Base-by-base conservation (phyloP, 106 monocot genomes). In the Iris macrosiphon region DNA sequence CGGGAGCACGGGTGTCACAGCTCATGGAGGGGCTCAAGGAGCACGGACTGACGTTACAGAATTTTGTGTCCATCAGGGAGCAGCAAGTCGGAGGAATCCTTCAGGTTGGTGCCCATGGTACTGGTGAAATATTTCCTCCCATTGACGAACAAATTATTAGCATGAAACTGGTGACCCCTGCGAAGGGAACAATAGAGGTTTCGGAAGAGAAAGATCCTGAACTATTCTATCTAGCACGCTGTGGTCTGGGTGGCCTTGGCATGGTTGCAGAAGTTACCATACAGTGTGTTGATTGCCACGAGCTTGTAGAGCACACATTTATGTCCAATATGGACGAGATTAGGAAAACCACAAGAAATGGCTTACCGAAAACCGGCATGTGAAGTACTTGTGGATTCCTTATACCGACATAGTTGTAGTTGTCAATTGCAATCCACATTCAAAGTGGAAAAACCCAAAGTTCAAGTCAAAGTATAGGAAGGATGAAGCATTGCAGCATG, bases 21-120 rank as follows among this genome's bases (percentile, higher is more conserved):
- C 77, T 96, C 1, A 89, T 96, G 12, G 95, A 96, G 40, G 82
- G 61, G 17, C 67, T 95, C 41, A 76, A 72, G 68, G 95, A 89
- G 65, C 74, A 89, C 15, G 95, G 89, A 0, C 85, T 96, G 45
- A 89, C 85, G 2, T 69, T 96, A 20, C 89, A 96, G 81, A 96
- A 96, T 49, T 96, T 96, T 19, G 95, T 89, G 9, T 89, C 89
- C 12, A 96, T 96, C 43, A 52, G 95, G 47, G 95, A 96, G 76
- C 95, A 96, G 77, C 95, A 96, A 72, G 57, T 89, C 26, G 95
- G 95, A 1, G 95, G 95, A 8, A 50, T 96, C 47, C 55, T 83
- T 17, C 95, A 96, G 82, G 89, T 95, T 55, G 88, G 95, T 65
- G 95, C 95, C 31, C 95, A 89, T 57, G 95, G 95, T 16, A 89